Base-by-base conservation (phyloP, 2,329 filamentous ascomycete genomes). In the Mariannaea elegans region DNA sequence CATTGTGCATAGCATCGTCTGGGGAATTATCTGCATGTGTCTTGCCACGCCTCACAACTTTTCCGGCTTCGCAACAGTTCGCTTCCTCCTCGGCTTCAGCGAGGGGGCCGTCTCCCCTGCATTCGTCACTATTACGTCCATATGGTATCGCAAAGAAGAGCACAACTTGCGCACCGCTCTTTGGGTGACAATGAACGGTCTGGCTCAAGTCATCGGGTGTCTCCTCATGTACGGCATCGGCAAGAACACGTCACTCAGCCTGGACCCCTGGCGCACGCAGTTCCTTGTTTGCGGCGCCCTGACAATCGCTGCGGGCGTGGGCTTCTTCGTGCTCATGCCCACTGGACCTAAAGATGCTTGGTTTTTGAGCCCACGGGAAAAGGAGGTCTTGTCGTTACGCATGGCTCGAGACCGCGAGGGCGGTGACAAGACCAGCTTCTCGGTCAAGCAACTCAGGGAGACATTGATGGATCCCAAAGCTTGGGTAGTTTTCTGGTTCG, bases 251-350 rank as follows among this genome's bases (percentile, higher is more conserved):
- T 34, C 67, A 3, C 65, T 79, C 2, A 51, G 72, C 0, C 68
- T 85, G 4, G 74, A 73, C 0, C 76, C 80, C 1, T 85, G 82
- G 82, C 72, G 81, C 31, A 69, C 75, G 0, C 67, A 84, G 34
- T 84, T 84, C 65, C 69, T 84, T 27, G 73, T 85, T 12, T 83
- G 79, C 56, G 82, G 82, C n/a, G 78, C 76, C 0, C 59, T 83
- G 7, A 84, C 82, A 0, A 64, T 74, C 2, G 69, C 71, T 1
- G 72, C 74, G 7, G 82, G 82, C 1, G 67, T 81, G 0, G 55
- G 75, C 1, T 84, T 85, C 68, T 80, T 76, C 56, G 62, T 80
- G 21, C 58, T 78, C 46, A 82, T 84, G 77, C 83, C 82, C 0
- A 75, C 71, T 38, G 77, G 78, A 0, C 80, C 81, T 0, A 73